Evolutionary conservation across 2,329 filamentous ascomycete genomes (phyloP).

Genomic region (Aspergillus nomiae): DNA sequence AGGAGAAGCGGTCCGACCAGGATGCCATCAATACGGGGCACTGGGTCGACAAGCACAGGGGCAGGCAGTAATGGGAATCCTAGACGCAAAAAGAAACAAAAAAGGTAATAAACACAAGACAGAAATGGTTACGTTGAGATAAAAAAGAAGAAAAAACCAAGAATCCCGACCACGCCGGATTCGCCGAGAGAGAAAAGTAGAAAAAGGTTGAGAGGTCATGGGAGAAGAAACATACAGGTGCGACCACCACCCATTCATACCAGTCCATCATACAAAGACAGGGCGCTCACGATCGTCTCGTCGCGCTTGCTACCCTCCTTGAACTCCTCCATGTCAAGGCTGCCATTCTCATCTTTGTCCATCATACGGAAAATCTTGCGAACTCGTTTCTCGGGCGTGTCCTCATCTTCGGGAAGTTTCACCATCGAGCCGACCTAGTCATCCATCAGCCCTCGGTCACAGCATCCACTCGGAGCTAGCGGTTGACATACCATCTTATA

Average conservation of each 20-base stretch:
- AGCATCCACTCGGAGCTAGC: neutral
- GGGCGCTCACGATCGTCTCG: conserved; percentile 95
- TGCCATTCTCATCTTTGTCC: conserved; percentile 99
- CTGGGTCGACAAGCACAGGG: neutral
- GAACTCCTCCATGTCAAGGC: conserved; percentile 95
- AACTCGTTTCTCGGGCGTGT: conserved; percentile 97
- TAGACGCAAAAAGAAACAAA: conserved; percentile 8
- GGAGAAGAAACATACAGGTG: neutral
- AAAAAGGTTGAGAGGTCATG: neutral
- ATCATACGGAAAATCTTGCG: conserved; percentile 99
- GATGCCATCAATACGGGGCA: neutral
- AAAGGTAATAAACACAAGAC: conserved; percentile 6
- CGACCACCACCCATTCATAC: conserved; percentile 57
- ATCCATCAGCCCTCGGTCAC: conserved; percentile 10
- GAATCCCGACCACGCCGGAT: conserved; percentile 14
- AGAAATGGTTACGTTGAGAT: conserved; percentile 8
- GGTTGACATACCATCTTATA: conserved; percentile 86
- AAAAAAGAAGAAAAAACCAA: conserved; percentile 6
- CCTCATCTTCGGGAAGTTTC: conserved; percentile 96
- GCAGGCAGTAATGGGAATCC: conserved; percentile 18
- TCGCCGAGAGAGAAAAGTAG: conserved; percentile 11
- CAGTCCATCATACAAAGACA: conserved; percentile 93
- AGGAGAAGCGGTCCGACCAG: neutral
- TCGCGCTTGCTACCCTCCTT: conserved; percentile 99
- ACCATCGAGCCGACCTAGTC: conserved; percentile 97